These are phyloP conservation scores for Cronartium ribicola DNA, from an alignment of 1,284 basidiomycete genomes.

Conservation along the genomic window DNA sequence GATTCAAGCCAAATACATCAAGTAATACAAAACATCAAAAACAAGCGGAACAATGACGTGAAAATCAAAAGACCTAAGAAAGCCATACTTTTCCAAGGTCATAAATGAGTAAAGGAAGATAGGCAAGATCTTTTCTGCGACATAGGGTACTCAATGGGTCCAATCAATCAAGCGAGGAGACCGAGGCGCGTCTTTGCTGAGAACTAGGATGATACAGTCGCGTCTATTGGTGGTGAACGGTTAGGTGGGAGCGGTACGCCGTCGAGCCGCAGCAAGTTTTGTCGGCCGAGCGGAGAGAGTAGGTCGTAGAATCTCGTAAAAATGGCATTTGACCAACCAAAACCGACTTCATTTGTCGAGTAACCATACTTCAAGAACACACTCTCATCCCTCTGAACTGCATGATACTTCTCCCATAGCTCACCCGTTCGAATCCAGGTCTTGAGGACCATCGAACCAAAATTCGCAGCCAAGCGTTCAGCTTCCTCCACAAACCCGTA, in stretches of 20 bases:
- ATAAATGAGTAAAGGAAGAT: too few species aligned
- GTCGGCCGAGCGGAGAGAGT: conserved; percentile 8
- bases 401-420: conserved; percentile 38
- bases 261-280: conserved; percentile 9
- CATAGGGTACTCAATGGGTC: too few species aligned
- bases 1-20: too few species aligned
- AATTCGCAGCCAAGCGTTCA: conserved; percentile 24
- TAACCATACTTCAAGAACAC: conserved; percentile 37
- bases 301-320: conserved; percentile 30
- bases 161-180: too few species aligned
- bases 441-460: conserved; percentile 34
- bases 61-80: too few species aligned
- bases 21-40: too few species aligned
- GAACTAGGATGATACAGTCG: too few species aligned
- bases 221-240: too few species aligned
- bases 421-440: conserved; percentile 12
- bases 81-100: too few species aligned
- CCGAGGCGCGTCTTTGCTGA: too few species aligned
- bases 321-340: conserved; percentile 36
- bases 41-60: too few species aligned
- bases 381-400: conserved; percentile 7
- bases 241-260: conserved; percentile 5
- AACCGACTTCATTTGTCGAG: conserved; percentile 28
- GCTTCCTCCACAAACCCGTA: conserved; percentile 10
- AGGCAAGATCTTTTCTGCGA: too few species aligned